Evolutionary conservation across 371 early-diverging fungal species (phyloP).

Genomic region (Actinomortierella wolfii): DNA sequence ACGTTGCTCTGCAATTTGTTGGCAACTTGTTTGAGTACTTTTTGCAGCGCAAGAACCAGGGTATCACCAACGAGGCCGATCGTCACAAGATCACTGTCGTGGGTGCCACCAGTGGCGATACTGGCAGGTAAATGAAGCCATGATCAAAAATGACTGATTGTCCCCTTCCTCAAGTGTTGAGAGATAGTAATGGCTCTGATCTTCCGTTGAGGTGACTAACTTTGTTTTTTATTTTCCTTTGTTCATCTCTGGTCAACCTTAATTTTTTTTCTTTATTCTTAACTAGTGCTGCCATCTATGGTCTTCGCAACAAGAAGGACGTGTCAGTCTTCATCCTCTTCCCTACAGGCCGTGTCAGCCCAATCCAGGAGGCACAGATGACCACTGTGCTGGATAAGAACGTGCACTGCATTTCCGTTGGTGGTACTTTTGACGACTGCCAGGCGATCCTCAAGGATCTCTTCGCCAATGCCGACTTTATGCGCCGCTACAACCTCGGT

Average conservation of each 20-base stretch:
- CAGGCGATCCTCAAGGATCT: constrained; percentile 92
- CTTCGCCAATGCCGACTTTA: constrained; percentile 83
- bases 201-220: not conserved
- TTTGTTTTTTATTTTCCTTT: not conserved
- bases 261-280: not conserved
- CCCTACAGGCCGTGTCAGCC: constrained; percentile 88
- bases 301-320: constrained; percentile 91
- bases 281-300: constrained; percentile 95
- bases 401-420: constrained; percentile 90
- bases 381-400: constrained; percentile 92
- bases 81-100: constrained; percentile 85
- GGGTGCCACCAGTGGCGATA: constrained; percentile 98
- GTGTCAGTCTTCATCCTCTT: constrained; percentile 93
- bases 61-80: constrained; percentile 48
- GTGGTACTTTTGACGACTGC: constrained; percentile 97
- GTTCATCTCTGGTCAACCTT: not conserved
- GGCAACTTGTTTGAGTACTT: constrained; percentile 98
- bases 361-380: constrained; percentile 98
- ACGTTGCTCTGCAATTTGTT: constrained; percentile 95
- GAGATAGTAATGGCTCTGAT: not conserved
- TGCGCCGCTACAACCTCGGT: constrained; percentile 78
- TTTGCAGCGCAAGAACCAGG: constrained; percentile 77
- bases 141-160: constrained; percentile 2
- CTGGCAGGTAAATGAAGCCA: constrained; percentile 70
- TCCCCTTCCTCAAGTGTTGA: constrained; percentile 1